Base-by-base conservation (phyloP, 1,284 basidiomycete species). In the Takashimella koratensis region DNA sequence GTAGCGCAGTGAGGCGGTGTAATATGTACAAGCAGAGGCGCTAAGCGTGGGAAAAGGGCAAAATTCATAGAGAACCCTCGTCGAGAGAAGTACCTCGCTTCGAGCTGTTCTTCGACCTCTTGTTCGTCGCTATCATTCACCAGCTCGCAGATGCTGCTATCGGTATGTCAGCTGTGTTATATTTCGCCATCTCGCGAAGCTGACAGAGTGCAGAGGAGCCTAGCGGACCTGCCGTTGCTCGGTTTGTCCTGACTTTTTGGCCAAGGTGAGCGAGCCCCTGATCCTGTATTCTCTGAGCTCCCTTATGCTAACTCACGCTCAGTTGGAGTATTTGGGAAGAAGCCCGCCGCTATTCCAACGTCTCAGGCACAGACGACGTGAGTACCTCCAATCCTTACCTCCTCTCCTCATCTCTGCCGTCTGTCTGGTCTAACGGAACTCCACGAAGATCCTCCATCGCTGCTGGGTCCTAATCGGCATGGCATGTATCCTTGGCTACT, bases 121-220 rank as follows among this genome's bases (percentile, higher is more conserved):
- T 77, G 1, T 78, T 74, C 52, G 76, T 78, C 20, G 76, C 71
- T 10, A 72, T 78, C 40, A 71, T 74, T n/a, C 76, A 76, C 55
- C 71, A 76, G 46, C 66, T 77, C 19, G 66, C 67, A 42, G 76
- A 77, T 30, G 68, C 70, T 16, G 75, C 74, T 24, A 57, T 64
- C 11, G 62, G 62, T 64, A 45, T 41, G 51, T 56, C 25, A 21
- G 42, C 19, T 20, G 23, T 40, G 23, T 53, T 24, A 11, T 16
- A 13, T 41, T 6, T n/a, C 30, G 6, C 23, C 22, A 39, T 16
- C 4, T 4, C 23, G 43, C 5, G 40, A 6, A n/a, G 24, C 52
- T 49, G 39, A 52, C 52, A 16, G n/a, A 12, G 21, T 21, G 3
- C 48, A 60, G 64, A 66, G 48, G 58, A 63, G 19, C 60, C 67